Conservation (phyloP, 345 rosid genomes). For the Syzygium aromaticum region DNA sequence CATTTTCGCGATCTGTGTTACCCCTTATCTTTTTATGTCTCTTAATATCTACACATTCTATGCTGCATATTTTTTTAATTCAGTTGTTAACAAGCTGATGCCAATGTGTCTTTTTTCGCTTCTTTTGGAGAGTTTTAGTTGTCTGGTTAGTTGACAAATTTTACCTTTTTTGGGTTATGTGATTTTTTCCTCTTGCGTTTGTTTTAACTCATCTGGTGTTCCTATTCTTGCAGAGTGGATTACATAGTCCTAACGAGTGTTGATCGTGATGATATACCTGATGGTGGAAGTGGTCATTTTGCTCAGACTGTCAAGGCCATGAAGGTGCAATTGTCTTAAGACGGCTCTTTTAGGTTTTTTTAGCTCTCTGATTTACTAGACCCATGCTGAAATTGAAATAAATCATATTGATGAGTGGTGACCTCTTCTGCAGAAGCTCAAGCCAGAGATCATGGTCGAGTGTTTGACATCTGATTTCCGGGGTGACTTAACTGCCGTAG, state of each 20-base stretch:
- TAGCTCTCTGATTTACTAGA: neutral
- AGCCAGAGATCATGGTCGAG: conserved; percentile 93
- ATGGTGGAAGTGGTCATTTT: conserved; percentile 99
- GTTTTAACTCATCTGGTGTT: neutral
- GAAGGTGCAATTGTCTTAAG: conserved; percentile 42
- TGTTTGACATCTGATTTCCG: conserved; percentile 97
- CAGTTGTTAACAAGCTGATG: neutral
- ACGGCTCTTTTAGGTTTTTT: neutral
- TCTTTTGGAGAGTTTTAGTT: neutral
- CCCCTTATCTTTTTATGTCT: neutral
- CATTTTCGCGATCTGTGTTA: neutral
- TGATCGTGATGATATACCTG: conserved; percentile 95
- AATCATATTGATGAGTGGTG: neutral
- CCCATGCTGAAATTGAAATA: neutral
- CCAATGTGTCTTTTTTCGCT: neutral
- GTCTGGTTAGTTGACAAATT: neutral
- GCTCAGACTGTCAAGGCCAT: conserved; percentile 81
- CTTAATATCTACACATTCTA: neutral
- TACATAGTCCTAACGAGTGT: conserved; percentile 96
- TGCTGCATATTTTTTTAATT: neutral
- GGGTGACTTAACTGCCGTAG: conserved; percentile 83
- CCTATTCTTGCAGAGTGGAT: conserved; percentile 56
- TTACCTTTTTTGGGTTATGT: neutral
- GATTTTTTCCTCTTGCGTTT: neutral
- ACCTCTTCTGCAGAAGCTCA: conserved; percentile 48